These are phyloP conservation scores for Dittrichia graveolens DNA, from an alignment of 129 eudicot genomes.

Conservation along the genomic window DNA sequence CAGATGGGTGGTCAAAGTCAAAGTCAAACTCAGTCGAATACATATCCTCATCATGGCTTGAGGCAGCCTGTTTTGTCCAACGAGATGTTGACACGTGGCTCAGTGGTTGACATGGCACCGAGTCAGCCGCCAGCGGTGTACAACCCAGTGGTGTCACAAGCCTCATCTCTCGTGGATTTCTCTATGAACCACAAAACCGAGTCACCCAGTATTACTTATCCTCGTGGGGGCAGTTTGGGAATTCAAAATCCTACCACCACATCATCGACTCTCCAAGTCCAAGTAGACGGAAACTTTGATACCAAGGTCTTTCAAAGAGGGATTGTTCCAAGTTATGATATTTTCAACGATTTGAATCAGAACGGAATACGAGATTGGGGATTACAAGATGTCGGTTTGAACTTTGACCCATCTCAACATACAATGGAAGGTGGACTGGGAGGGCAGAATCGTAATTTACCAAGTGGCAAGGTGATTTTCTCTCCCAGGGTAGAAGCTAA, in stretches of 20 bases:
- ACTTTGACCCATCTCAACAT: conserved; percentile 47
- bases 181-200: conserved; percentile 55
- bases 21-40: conserved; percentile 18
- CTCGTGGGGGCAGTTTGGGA: conserved; percentile 48
- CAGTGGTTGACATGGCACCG: conserved; percentile 33
- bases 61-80: conserved; percentile 51
- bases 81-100: conserved; percentile 43
- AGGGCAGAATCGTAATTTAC: conserved; percentile 37
- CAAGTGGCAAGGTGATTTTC: conserved; percentile 42
- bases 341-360: conserved; percentile 56
- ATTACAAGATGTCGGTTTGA: conserved; percentile 58
- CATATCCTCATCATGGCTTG: conserved; percentile 37
- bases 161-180: conserved; percentile 60
- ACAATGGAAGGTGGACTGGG: conserved; percentile 41
- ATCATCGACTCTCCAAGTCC: conserved; percentile 46
- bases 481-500: conserved; percentile 42
- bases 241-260: conserved; percentile 39
- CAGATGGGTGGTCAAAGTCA: conserved; percentile 64
- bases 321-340: conserved; percentile 52
- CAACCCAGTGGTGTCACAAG: conserved; percentile 53
- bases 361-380: conserved; percentile 69
- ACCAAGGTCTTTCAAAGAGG: conserved; percentile 50
- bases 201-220: conserved; percentile 36
- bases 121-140: conserved; percentile 22
- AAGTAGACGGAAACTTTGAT: conserved; percentile 49